phyloP scores from a whole-genome alignment of 345 rosid species.

The Firmiana major region DNA sequence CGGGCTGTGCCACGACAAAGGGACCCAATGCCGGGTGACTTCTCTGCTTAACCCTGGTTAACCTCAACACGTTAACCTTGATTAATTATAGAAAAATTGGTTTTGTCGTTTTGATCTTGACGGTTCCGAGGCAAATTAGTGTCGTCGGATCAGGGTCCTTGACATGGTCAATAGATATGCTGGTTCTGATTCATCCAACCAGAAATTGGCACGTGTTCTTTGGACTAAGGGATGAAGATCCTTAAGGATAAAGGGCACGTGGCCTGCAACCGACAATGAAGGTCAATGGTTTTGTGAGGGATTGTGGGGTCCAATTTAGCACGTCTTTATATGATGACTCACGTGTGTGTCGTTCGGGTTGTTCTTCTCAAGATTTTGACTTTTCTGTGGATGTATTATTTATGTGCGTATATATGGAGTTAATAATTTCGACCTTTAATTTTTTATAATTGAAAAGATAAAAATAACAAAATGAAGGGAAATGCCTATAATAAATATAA shows the following conservation, averaged over 20 bases:
- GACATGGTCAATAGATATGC: background rate
- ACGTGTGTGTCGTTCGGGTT: slow-evolving; percentile 9
- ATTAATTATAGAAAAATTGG: background rate
- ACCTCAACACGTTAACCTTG: background rate
- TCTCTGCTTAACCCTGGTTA: background rate
- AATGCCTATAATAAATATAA: too few relatives aligned
- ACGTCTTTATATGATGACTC: slow-evolving; percentile 8
- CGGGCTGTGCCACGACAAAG: slow-evolving; percentile 29
- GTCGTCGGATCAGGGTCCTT: background rate
- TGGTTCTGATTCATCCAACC: background rate
- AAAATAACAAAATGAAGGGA: too few relatives aligned
- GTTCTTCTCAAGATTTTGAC: background rate
- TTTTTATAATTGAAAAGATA: too few relatives aligned
- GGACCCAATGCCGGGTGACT: slow-evolving; percentile 34
- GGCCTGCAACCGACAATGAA: background rate
- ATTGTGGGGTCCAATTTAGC: slow-evolving; percentile 11
- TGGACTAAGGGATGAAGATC: background rate
- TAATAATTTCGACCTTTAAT: too few relatives aligned
- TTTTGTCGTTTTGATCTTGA: background rate
- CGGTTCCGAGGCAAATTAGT: background rate
- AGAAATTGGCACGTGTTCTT: background rate
- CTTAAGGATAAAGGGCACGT: background rate
- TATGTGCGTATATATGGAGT: too few relatives aligned
- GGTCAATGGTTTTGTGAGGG: background rate
- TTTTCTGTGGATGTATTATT: too few relatives aligned